Percentiles rank a stretch among this genome's conserved stretches.
Evolutionary conservation across 2,329 filamentous ascomycete genomes (phyloP).

Genomic region (Colletotrichum eremochloae): DNA sequence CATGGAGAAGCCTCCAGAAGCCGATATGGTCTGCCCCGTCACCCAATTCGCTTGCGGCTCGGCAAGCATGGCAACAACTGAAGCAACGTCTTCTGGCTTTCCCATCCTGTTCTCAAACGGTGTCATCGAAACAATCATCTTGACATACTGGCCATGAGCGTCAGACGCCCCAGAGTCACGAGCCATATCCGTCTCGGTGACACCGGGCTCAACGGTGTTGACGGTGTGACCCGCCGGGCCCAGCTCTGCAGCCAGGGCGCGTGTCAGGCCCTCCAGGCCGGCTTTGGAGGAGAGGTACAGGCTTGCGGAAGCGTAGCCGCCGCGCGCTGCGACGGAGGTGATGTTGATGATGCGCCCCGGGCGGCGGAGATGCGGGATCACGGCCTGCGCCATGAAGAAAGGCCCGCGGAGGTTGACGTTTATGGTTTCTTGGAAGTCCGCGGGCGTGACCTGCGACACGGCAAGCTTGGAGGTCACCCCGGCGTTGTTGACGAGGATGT

Average conservation of each 20-base stretch:
- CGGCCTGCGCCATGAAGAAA: conserved; percentile 25
- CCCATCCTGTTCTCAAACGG: conserved; percentile 29
- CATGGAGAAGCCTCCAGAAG: conserved; percentile 22
- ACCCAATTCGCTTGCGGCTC: conserved; percentile 26
- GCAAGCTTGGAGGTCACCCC: conserved; percentile 8
- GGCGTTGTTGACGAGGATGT: conserved; percentile 36
- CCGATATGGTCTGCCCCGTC: conserved; percentile 24
- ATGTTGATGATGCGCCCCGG: conserved; percentile 33
- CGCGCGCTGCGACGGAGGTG: conserved; percentile 25
- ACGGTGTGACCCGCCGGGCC: conserved; percentile 27
- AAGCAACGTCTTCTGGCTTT: conserved; percentile 22
- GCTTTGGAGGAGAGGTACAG: conserved; percentile 26
- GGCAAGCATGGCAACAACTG: conserved; percentile 22
- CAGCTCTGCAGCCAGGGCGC: conserved; percentile 23
- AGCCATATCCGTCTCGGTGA: conserved; percentile 27
- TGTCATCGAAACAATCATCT: conserved; percentile 15
- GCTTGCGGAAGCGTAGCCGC: conserved; percentile 11
- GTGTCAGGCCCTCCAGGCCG: conserved; percentile 25
- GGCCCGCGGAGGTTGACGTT: conserved; percentile 26
- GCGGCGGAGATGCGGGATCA: conserved; percentile 6
- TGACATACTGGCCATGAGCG: conserved; percentile 11
- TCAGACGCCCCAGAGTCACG: conserved; percentile 5
- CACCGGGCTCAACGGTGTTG: conserved; percentile 22
- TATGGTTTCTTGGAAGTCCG: conserved; percentile 5
- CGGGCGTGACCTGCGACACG: conserved; percentile 9